Base-by-base conservation (phyloP, 805 yeast species). In the Spathaspora sp. region DNA sequence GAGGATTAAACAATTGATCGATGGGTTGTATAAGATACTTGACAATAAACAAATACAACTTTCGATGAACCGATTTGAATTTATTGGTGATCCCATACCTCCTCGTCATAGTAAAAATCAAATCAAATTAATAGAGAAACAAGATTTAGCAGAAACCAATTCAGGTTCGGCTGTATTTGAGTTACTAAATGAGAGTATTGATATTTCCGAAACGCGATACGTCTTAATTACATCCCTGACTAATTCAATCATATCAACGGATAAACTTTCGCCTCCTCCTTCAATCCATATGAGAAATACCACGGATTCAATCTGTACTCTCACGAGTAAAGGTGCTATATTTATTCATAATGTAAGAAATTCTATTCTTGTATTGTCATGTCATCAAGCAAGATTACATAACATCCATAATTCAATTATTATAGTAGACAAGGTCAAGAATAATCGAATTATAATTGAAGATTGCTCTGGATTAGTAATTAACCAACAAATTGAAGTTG, bases 351-450 rank as follows among this genome's bases (percentile, higher is more conserved):
- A 62, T 42, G 26, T 67, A 18, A 14, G 14, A 8, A 47, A 66
- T 43, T 49, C 57, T 20, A 47, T 59, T 2, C 39, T 69, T 7
- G 40, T 56, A 11, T 20, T 67, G 10, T 48, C 52, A 23, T 65
- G 71, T 47, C 73, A 70, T 52, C 75, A 70, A 54, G 54, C 61
- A 31, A 48, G 75, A 28, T 51, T 69, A 32, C 73, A 66, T 49
- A 55, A 60, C 26, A 47, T 63, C 3, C 42, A 29, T 5, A 49
- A 61, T 46, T 55, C 60, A 29, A 43, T 44, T 8, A 49, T 58
- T 5, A 50, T 66, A 6, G 49, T 61, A 12, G 63, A 57, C 1
- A 39, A 50, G 11, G 63, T 65, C 7, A 51, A 52, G 11, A 64
- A 61, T 44, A 51, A 60, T 44, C 59, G 63, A 17, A 56, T 70